Evolutionary conservation across 129 eudicot species (phyloP), one percentile per base, ranked within the genome.

Genomic region (Tagetes erecta): DNA sequence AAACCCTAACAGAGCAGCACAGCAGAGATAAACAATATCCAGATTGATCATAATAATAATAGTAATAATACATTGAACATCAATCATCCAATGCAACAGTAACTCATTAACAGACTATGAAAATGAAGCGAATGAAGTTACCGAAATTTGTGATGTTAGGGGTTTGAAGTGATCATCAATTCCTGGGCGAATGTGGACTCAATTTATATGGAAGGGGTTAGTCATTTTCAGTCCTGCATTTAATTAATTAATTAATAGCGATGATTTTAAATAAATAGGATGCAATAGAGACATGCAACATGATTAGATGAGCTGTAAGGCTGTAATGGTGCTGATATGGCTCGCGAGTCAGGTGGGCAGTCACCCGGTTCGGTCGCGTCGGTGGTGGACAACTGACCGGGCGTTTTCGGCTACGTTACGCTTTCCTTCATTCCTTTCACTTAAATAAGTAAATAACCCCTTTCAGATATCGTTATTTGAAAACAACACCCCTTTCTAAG

Each of bases 331-430:
- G 27, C 41, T 8, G 27, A 46, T 74, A 39, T 33, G 55, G 59
- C 52, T 33, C 27, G 27, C 27, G 8, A 45, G 75, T 59, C 30
- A 69, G 81, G 81, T 68, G 70, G 70, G 75, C 44, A 12, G 81
- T 77, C 81, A 77, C 52, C 62, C 62, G 75, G 75, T 77, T 77
- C 68, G 81, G 75, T 77, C 63, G 50, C 75, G 69, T 77, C 81
- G 81, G 81, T 77, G 81, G 50, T 68, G 58, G 75, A 77, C 81
- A 77, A 77, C 57, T 77, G 70, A 77, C 70, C 57, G 68, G 27
- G 33, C 11, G 80, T 46, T 77, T 77, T 68, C 81, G 51, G 81
- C 81, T 77, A 77, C 81, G 75, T 58, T 77, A 77, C 81, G 75
- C 81, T 58, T 68, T 68, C 74, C 73, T 68, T 77, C 53, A 72